Evolutionary conservation across 345 rosid genomes (phyloP).

Genomic region (Arabidopsis suecica): DNA sequence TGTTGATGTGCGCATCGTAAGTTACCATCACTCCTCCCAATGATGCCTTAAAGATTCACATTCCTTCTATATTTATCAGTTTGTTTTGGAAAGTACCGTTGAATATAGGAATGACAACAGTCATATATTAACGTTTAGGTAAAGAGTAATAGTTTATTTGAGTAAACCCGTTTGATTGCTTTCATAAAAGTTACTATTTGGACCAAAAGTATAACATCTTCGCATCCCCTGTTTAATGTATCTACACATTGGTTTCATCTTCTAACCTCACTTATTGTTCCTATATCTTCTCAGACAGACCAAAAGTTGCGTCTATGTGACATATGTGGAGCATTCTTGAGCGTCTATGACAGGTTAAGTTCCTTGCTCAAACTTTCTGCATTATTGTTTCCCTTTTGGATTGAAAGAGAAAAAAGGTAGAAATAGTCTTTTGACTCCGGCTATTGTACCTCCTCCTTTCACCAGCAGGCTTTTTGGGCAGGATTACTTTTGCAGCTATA

Average conservation of each 20-base stretch:
- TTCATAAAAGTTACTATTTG: not conserved
- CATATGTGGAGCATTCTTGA: slow-evolving; percentile 99
- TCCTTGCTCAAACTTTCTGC: slow-evolving; percentile 16
- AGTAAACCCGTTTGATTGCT: not conserved
- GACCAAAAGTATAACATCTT: not conserved
- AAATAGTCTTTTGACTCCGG: slow-evolving; percentile 71
- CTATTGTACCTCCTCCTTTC: slow-evolving; percentile 80
- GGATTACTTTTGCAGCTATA: slow-evolving; percentile 98
- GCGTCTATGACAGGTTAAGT: slow-evolving; percentile 94
- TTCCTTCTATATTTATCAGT: not conserved
- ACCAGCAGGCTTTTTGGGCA: slow-evolving; percentile 99
- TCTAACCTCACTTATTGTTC: not conserved
- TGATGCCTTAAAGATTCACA: not conserved
- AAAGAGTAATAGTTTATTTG: not conserved
- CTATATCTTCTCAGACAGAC: slow-evolving; percentile 74
- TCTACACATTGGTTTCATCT: not conserved
- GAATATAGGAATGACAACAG: not conserved
- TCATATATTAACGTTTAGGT: slow-evolving; percentile 8
- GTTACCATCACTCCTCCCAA: slow-evolving; percentile 38
- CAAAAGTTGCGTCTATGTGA: slow-evolving; percentile 99
- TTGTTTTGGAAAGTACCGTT: not conserved
- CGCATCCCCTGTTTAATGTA: not conserved
- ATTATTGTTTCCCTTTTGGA: slow-evolving; percentile 40
- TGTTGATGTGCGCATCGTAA: slow-evolving; percentile 92
- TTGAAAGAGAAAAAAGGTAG: slow-evolving; percentile 55